phyloP scores from a whole-genome alignment of 139 green algal species.

The Chlorella sp. region DNA sequence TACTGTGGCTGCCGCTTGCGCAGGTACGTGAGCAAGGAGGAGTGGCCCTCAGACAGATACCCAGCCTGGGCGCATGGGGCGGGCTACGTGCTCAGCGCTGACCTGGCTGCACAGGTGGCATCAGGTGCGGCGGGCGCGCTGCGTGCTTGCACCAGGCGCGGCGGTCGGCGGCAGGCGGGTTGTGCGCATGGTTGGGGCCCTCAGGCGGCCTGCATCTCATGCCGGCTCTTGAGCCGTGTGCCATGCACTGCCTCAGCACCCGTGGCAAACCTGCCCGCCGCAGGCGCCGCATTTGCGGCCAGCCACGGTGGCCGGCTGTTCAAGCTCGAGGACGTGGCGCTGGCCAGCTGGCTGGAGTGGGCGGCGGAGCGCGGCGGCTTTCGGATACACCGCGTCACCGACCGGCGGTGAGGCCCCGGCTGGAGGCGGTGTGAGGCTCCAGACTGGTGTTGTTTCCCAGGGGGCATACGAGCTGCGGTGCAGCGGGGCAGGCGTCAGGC shows the following conservation, averaged over 20 bases:
- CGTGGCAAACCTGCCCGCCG: neutral
- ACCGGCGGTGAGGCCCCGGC: conserved; percentile 1
- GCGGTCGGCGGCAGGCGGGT: no score
- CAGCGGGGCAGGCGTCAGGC: no score
- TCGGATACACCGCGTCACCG: neutral
- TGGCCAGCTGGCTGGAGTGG: conserved; percentile 52
- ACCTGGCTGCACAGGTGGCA: conserved; percentile 44
- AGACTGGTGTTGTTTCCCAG: neutral
- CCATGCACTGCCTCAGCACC: no score
- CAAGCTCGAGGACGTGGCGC: conserved; percentile 52
- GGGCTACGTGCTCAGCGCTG: conserved; percentile 51
- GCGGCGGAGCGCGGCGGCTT: neutral
- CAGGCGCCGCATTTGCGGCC: conserved; percentile 41
- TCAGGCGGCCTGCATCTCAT: no score
- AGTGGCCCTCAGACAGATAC: conserved; percentile 48
- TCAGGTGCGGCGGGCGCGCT: conserved; percentile 6
- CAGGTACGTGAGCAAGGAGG: conserved; percentile 48
- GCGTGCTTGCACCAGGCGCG: no score
- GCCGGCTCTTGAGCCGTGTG: no score
- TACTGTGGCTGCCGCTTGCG: neutral
- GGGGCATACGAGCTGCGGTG: no score
- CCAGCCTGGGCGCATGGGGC: conserved; percentile 57
- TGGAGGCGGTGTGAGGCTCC: neutral
- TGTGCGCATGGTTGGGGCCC: no score
- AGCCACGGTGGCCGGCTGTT: conserved; percentile 43